Conservation (phyloP, 2,329 filamentous ascomycete species). For the Diaporthe sp. region DNA sequence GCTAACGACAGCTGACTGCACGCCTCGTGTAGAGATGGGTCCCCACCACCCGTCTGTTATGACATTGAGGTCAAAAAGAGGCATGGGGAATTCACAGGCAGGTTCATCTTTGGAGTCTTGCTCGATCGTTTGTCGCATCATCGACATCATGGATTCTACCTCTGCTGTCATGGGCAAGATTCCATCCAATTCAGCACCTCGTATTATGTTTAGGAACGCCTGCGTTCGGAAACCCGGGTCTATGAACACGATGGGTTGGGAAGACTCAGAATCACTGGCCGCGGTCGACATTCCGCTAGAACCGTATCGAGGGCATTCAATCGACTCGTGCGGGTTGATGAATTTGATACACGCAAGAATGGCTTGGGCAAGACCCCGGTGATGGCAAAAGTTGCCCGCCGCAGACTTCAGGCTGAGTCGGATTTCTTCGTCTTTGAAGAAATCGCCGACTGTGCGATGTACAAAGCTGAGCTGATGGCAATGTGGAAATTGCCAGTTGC, state of each 20-base stretch:
- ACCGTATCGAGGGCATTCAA: not conserved
- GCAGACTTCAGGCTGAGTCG: not conserved
- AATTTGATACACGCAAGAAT: not conserved
- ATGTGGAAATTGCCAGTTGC: not conserved
- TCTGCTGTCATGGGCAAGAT: not conserved
- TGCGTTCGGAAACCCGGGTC: not conserved
- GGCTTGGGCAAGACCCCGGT: not conserved
- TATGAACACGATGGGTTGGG: not conserved
- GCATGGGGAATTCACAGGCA: not conserved
- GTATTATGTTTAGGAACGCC: not conserved
- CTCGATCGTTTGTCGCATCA: not conserved
- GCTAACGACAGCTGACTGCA: not conserved
- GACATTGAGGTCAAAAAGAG: not conserved
- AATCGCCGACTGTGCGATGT: conserved; percentile 18
- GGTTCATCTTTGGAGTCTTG: not conserved
- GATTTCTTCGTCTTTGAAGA: not conserved
- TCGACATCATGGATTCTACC: not conserved
- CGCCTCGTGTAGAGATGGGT: not conserved
- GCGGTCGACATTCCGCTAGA: not conserved
- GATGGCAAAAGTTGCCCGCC: conserved; percentile 8
- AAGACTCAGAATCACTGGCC: too few relatives aligned
- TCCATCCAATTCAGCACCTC: not conserved
- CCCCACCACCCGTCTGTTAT: not conserved
- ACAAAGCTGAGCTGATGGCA: not conserved
- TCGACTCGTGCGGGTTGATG: not conserved